Base-by-base conservation (phyloP, 495 filamentous ascomycete species). In the Trypethelium eluteriae region DNA sequence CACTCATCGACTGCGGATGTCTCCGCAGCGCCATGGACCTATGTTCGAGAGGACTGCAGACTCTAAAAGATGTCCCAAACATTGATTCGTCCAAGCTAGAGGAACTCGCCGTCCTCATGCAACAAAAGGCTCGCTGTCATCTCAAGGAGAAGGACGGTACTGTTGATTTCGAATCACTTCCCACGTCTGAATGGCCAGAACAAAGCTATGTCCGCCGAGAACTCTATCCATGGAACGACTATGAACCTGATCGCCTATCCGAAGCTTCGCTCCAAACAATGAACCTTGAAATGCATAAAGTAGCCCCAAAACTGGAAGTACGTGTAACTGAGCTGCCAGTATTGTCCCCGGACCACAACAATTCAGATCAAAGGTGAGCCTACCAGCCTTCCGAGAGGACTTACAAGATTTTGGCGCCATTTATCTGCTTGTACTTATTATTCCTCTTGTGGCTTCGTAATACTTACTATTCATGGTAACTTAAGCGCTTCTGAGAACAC, bases 141-240 rank as follows among this genome's bases (percentile, higher is more conserved):
- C 14, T 35, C 14, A 59, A 59, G 36, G n/a, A 11, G 7, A 59
- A 36, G 36, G 32, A 36, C 2, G 5, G 18, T 7, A 59, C 18
- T 14, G 14, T 34, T 36, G 53, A 59, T 36, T 10, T 36, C 6
- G 53, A 36, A 3, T 59, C 5, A 2, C 7, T 59, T 32, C 18
- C 53, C n/a, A 34, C 39, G 3, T 41, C 38, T 12, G 73, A 74
- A 53, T 73, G 75, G 38, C 87, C 87, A 6, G 88, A 93, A 38
- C 83, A 86, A 69, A 91, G 92, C 2, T 80, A 83, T 66, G 92
- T 91, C 47, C 87, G 92, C 35, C 82, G 94, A 18, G 89, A 98
- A 72, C 80, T 96, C 16, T 98, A 98, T 75, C 90, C 92, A 14
- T 98, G 94, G 94, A 98, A 98, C 74, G 72, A 79, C 32, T 82